Evolutionary conservation across 306 rosid species (phyloP).

Genomic region (Begonia masoniana): DNA sequence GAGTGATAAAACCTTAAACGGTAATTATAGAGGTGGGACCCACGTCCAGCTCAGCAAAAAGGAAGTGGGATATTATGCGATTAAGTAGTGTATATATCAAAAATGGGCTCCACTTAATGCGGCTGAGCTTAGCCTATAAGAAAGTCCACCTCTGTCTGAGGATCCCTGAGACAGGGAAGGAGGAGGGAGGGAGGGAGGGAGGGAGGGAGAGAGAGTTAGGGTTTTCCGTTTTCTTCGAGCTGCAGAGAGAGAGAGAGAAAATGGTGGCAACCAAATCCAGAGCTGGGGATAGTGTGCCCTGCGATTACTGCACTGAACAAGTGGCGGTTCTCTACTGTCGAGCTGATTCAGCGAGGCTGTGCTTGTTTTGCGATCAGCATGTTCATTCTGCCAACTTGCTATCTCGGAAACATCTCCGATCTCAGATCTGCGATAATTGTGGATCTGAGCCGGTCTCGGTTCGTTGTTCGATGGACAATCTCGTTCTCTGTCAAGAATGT

Average conservation of each 20-base stretch:
- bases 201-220: slow-evolving; percentile 2
- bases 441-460: slow-evolving; percentile 35
- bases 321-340: slow-evolving; percentile 45
- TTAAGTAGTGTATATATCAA: no score
- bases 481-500: slow-evolving; percentile 49
- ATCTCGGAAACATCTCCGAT: slow-evolving; percentile 44
- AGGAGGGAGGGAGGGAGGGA: background rate
- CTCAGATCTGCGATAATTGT: slow-evolving; percentile 66
- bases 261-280: slow-evolving; percentile 13
- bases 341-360: slow-evolving; percentile 66
- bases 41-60: no score
- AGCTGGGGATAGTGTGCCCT: slow-evolving; percentile 17
- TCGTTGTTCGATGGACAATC: slow-evolving; percentile 46
- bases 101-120: no score
- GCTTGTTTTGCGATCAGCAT: slow-evolving; percentile 53
- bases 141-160: no score
- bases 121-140: no score
- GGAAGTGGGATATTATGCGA: no score
- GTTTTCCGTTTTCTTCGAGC: background rate
- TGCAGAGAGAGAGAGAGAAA: no score
- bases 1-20: no score
- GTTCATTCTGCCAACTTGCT: slow-evolving; percentile 57
- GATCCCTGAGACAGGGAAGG: no score
- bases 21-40: no score
- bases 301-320: slow-evolving; percentile 46